Evolutionary conservation across 2,329 filamentous ascomycete species (phyloP), one percentile per base, ranked within the genome.

Genomic region (Trichoderma sp.): DNA sequence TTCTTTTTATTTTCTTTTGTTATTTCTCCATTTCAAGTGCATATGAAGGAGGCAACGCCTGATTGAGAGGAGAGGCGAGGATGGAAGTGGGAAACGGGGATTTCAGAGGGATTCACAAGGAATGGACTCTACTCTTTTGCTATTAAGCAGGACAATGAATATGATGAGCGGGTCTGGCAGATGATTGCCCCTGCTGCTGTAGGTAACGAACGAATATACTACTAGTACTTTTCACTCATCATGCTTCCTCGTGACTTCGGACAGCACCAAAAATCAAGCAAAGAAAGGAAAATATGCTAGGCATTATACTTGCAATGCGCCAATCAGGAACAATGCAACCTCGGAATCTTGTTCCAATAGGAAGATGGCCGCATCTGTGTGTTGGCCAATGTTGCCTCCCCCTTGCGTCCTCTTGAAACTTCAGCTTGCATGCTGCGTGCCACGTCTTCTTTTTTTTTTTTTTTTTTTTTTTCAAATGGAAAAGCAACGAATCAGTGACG

Each of bases 121-220:
- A 10, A 59, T 59, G 58, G 37, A 46, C 58, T 59, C 58, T 46
- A 59, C 58, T 59, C 58, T 59, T 21, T 10, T 49, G 11, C 32
- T 49, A n/a, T 3, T n/a, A 49, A 49, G n/a, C 10, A 49, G 10
- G n/a, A 49, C 8, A 8, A 49, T 21, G 7, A 49, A 11, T 21
- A 21, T 10, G 43, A 49, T 14, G 3, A 11, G 10, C n/a, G 7
- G 43, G 43, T n/a, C 21, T 11, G n/a, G n/a, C 18, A 49, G n/a
- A 21, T 49, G 5, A 46, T n/a, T n/a, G 43, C 3, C 37, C 14
- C 18, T 49, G n/a, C n/a, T 21, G n/a, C n/a, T 49, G n/a, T n/a
- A 49, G 14, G 43, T 49, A 18, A 18, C 16, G 8, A 21, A 49
- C 43, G 16, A 49, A 46, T 16, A 46, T 46, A 46, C 16, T 46